These are phyloP conservation scores for Phyllosticta citriasiana DNA, from an alignment of 2,329 filamentous ascomycete species.

Conservation along the genomic window DNA sequence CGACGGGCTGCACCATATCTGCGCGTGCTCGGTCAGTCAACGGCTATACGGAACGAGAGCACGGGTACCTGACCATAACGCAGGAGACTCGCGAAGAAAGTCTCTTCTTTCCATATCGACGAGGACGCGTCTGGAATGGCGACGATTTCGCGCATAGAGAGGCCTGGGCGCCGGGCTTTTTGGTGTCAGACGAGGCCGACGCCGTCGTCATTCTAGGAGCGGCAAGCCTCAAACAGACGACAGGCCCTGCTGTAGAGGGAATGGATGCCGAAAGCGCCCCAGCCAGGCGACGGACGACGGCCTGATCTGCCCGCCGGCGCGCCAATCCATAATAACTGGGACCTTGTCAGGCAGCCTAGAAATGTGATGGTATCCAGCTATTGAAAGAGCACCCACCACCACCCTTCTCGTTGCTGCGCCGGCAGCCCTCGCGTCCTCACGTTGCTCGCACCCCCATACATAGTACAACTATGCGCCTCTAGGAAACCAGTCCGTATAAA, in stretches of 20 bases:
- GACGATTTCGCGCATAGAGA: not conserved
- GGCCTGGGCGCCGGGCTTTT: too few relatives aligned
- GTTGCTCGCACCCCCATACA: not conserved
- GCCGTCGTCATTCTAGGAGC: not conserved
- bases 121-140: not conserved
- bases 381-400: not conserved
- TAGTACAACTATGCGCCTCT: not conserved
- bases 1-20: not conserved
- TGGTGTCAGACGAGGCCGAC: not conserved
- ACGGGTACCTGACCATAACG: not conserved
- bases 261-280: not conserved
- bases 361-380: not conserved
- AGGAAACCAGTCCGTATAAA: not conserved
- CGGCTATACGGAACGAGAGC: not conserved
- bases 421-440: not conserved
- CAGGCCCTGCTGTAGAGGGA: not conserved
- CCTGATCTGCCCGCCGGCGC: not conserved
- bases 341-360: not conserved
- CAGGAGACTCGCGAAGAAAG: too few relatives aligned
- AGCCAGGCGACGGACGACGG: not conserved
- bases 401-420: not conserved
- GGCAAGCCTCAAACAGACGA: not conserved
- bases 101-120: not conserved
- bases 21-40: not conserved
- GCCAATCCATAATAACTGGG: not conserved